phyloP scores from a whole-genome alignment of 208 protist genomes.

The Angomonas ambiguus region DNA sequence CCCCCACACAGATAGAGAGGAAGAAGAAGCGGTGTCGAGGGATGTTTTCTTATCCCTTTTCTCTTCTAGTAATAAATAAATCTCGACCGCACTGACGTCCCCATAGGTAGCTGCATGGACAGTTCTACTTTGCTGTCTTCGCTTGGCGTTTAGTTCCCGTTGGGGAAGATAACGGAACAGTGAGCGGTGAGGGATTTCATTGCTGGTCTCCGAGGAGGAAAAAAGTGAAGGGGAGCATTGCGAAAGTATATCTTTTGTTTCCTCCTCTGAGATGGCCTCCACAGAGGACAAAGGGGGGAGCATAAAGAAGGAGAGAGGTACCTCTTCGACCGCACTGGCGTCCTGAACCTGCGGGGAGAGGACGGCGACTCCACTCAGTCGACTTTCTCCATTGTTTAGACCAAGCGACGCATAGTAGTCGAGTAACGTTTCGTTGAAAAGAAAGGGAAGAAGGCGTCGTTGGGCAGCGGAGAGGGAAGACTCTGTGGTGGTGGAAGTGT shows the following conservation, averaged over 20 bases:
- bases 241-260: not conserved
- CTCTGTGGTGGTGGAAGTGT: not conserved
- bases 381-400: not conserved
- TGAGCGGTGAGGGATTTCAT: not conserved
- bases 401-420: not conserved
- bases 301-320: not conserved
- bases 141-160: not conserved
- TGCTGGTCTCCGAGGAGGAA: not conserved
- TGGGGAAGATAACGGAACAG: conserved; percentile 9
- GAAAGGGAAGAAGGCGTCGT: not conserved
- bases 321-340: not conserved
- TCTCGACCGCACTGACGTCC: conserved; percentile 8
- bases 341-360: not conserved
- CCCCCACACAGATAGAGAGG: conserved; percentile 21
- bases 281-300: not conserved
- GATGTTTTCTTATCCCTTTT: not conserved
- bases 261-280: not conserved
- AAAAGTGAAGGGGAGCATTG: not conserved
- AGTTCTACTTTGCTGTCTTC: not conserved
- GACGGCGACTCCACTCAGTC: not conserved
- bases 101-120: conserved; percentile 1
- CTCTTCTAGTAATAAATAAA: conserved; percentile 12
- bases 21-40: no score
- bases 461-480: no score
- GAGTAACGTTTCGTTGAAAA: not conserved